Evolutionary conservation across 2,329 filamentous ascomycete genomes (phyloP).

Genomic region (Chaetomium strumarium): DNA sequence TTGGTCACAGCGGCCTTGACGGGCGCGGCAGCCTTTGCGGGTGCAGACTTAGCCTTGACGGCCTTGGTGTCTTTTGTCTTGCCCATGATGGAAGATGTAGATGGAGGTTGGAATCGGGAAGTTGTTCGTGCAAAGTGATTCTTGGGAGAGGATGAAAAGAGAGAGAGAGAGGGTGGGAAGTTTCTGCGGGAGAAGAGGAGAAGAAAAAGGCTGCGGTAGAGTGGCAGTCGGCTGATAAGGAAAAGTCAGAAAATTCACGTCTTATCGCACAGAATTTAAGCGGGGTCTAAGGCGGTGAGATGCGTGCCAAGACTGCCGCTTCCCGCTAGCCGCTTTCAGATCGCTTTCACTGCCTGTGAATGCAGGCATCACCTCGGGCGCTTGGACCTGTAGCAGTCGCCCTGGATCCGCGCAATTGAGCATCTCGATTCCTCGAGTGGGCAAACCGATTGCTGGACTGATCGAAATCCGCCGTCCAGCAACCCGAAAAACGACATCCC

Average conservation of each 20-base stretch:
- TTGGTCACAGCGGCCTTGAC: slow-evolving; percentile 28
- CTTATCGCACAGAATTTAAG: slow-evolving; percentile 23
- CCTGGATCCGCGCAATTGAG: slow-evolving; percentile 7
- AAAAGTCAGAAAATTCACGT: slow-evolving; percentile 16
- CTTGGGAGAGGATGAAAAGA: slow-evolving; percentile 13
- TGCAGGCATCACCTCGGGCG: slow-evolving; percentile 16
- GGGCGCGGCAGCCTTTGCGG: slow-evolving; percentile 54
- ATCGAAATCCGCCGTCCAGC: slow-evolving; percentile 13
- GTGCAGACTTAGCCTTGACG: slow-evolving; percentile 47
- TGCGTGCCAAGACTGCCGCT: slow-evolving; percentile 3
- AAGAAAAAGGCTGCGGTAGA: background rate
- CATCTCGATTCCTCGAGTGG: slow-evolving; percentile 3
- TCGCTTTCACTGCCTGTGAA: slow-evolving; percentile 13
- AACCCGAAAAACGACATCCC: slow-evolving; percentile 9
- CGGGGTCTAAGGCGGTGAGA: slow-evolving; percentile 23
- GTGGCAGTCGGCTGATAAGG: slow-evolving; percentile 14
- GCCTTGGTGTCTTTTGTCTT: slow-evolving; percentile 60
- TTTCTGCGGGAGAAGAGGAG: background rate
- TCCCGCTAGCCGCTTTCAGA: background rate
- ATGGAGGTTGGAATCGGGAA: slow-evolving; percentile 7
- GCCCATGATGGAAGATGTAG: slow-evolving; percentile 45
- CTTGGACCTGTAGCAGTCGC: slow-evolving; percentile 11
- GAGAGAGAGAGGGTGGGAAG: slow-evolving; percentile 14
- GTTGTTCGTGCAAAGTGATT: slow-evolving; percentile 14
- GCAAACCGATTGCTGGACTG: slow-evolving; percentile 12